Percentiles rank a stretch among this genome's conserved stretches.
Conservation (phyloP, 208 protist genomes). For the Leishmania arabica region DNA sequence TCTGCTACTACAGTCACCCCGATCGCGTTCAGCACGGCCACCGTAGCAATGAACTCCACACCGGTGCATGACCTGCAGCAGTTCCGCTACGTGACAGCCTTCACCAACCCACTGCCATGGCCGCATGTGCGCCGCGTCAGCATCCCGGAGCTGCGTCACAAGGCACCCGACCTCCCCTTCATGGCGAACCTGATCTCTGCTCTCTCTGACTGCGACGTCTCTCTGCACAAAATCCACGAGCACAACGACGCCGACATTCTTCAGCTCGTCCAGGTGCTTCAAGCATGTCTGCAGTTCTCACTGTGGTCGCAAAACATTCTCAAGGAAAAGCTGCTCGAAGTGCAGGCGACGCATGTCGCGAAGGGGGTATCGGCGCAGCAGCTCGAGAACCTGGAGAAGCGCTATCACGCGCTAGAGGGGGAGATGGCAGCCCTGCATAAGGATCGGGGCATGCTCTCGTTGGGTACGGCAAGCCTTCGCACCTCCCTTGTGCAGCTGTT, state of each 20-base stretch:
- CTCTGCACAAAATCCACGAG: slow-evolving; percentile 30
- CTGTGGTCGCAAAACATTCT: slow-evolving; percentile 85
- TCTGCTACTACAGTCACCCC: background rate
- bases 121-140: slow-evolving; percentile 52
- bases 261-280: slow-evolving; percentile 67
- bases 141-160: slow-evolving; percentile 41
- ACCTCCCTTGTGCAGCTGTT: slow-evolving; percentile 46
- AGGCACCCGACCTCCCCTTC: slow-evolving; percentile 62
- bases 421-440: slow-evolving; percentile 29
- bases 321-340: slow-evolving; percentile 58
- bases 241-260: slow-evolving; percentile 58
- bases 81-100: slow-evolving; percentile 47
- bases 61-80: slow-evolving; percentile 49
- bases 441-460: slow-evolving; percentile 57
- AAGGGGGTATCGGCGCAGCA: slow-evolving; percentile 45
- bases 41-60: slow-evolving; percentile 7
- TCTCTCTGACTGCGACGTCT: slow-evolving; percentile 40
- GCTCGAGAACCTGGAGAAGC: slow-evolving; percentile 52
- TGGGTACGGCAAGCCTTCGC: slow-evolving; percentile 43
- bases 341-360: slow-evolving; percentile 46
- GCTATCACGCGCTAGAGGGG: slow-evolving; percentile 28
- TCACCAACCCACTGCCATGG: slow-evolving; percentile 51
- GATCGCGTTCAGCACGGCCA: background rate
- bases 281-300: slow-evolving; percentile 77
- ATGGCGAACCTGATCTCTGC: slow-evolving; percentile 70